phyloP scores from a whole-genome alignment of 306 rosid species.

The Rosa multiflora region DNA sequence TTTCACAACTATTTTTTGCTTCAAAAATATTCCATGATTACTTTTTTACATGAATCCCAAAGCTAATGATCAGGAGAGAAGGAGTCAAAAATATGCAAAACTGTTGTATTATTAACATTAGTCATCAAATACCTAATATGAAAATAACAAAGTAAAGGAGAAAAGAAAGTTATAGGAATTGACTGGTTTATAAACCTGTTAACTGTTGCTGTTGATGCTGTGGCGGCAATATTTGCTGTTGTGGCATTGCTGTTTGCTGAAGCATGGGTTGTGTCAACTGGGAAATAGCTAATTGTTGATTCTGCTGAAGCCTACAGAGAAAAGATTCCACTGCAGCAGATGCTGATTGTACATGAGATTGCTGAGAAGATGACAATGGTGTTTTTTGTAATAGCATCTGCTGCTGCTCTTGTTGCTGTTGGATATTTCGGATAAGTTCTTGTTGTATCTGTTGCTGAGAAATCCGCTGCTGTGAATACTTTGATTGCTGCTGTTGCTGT shows the following conservation, averaged over 20 bases:
- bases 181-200: slow-evolving; percentile 58
- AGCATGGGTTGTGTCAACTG: slow-evolving; percentile 64
- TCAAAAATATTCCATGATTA: background rate
- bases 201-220: slow-evolving; percentile 47
- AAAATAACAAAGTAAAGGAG: background rate
- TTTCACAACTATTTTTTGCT: background rate
- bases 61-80: background rate
- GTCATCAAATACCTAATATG: background rate
- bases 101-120: background rate
- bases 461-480: slow-evolving; percentile 46
- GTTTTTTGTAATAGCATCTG: slow-evolving; percentile 65
- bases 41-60: background rate
- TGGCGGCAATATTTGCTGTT: slow-evolving; percentile 50
- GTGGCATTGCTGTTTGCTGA: slow-evolving; percentile 68
- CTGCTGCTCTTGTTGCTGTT: slow-evolving; percentile 51
- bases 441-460: slow-evolving; percentile 61
- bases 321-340: slow-evolving; percentile 54
- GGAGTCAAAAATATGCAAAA: background rate
- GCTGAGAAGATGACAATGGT: slow-evolving; percentile 78
- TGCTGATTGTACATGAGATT: slow-evolving; percentile 51
- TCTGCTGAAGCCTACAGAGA: slow-evolving; percentile 48
- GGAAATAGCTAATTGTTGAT: slow-evolving; percentile 65
- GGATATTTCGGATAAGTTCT: slow-evolving; percentile 50
- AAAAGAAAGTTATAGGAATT: background rate
- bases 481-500: slow-evolving; percentile 75